These are phyloP conservation scores for Sporothrix mexicana DNA, from an alignment of 2,329 filamentous ascomycete genomes.

Conservation along the genomic window DNA sequence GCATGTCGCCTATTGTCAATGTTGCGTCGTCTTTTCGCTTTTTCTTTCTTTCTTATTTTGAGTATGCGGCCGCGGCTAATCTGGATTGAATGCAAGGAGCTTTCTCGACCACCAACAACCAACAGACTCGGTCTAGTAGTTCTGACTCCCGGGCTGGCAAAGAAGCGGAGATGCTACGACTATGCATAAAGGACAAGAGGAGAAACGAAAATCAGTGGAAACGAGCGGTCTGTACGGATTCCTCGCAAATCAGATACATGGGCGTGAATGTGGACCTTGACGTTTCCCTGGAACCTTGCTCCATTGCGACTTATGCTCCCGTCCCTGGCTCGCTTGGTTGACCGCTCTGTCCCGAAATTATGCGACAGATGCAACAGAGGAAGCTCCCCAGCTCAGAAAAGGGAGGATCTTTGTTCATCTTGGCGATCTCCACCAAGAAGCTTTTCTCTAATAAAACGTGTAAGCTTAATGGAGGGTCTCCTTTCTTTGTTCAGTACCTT, in stretches of 20 bases:
- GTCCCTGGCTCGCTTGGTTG: not conserved
- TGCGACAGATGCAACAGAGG: not conserved
- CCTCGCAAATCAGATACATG: no score
- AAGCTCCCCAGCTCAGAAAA: not conserved
- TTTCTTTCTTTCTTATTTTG: not conserved
- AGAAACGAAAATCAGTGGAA: not conserved
- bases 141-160: not conserved
- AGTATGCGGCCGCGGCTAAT: conserved; percentile 5
- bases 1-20: not conserved
- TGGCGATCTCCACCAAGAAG: not conserved
- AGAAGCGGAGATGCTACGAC: not conserved
- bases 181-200: conserved; percentile 1
- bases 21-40: not conserved
- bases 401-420: not conserved
- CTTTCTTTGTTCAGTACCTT: conserved; percentile 6
- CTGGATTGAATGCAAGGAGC: not conserved
- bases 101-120: not conserved
- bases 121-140: not conserved
- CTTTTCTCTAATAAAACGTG: not conserved
- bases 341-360: not conserved
- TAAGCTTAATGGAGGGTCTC: not conserved
- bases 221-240: not conserved
- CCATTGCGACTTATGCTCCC: not conserved
- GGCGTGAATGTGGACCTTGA: no score
- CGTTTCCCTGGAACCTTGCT: not conserved